A percentile compares a stretch with the other conserved stretches of the same genome.
These are phyloP conservation scores for Aspergillus eucalypticola DNA, from an alignment of 2,329 filamentous ascomycete species.

Conservation along the genomic window DNA sequence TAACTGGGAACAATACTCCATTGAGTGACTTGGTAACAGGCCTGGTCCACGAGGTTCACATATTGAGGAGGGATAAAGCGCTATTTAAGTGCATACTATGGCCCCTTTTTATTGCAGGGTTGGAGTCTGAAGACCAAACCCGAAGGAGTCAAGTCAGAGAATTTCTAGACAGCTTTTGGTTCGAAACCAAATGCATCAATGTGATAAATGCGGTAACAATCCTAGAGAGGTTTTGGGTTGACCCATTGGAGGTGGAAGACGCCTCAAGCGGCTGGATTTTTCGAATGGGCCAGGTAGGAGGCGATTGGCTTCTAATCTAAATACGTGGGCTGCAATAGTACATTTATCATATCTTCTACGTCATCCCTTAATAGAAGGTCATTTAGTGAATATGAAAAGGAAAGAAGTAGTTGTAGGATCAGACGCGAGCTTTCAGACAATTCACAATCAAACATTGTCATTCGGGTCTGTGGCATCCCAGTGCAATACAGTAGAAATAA, in stretches of 20 bases:
- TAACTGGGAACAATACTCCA: background rate
- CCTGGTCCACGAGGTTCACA: conserved; percentile 10
- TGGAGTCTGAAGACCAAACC: conserved; percentile 15
- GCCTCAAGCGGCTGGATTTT: conserved; percentile 11
- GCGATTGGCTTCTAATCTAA: conserved; percentile 18
- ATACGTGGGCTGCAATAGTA: no score
- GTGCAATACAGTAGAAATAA: no score
- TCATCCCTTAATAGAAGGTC: no score
- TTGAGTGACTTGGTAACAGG: background rate
- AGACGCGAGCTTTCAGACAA: no score
- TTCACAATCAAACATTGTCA: no score
- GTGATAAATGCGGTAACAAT: conserved; percentile 23
- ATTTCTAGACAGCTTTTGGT: conserved; percentile 20
- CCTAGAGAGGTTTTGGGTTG: conserved; percentile 17
- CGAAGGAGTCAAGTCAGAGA: conserved; percentile 7
- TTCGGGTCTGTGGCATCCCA: no score
- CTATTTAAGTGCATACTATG: conserved; percentile 28
- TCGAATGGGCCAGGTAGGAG: conserved; percentile 9
- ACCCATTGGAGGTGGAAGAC: background rate
- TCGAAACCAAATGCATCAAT: conserved; percentile 23
- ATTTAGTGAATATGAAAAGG: no score
- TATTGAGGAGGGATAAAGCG: conserved; percentile 4
- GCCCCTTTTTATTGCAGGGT: conserved; percentile 22
- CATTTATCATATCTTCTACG: no score
- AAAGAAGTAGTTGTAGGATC: no score